A percentile compares a stretch with the other conserved stretches of the same genome.
Conservation (phyloP, 1,284 basidiomycete genomes). For the Termitomyces sp. region DNA sequence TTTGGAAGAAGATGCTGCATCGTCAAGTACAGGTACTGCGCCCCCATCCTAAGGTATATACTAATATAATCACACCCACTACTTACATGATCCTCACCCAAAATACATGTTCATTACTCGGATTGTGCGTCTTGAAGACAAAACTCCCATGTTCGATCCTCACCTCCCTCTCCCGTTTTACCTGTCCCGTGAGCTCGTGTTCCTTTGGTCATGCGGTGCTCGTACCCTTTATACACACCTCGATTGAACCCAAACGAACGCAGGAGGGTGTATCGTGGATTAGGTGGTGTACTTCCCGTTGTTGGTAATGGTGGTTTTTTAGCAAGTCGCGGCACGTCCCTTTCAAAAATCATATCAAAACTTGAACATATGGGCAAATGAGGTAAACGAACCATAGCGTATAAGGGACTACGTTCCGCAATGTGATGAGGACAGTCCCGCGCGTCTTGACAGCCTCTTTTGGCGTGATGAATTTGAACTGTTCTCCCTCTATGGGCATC, state of each 20-base stretch:
- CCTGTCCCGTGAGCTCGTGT: conserved; percentile 61
- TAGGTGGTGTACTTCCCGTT: conserved; percentile 40
- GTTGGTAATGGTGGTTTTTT: conserved; percentile 61
- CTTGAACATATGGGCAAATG: not conserved
- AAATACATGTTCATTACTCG: conserved; percentile 1
- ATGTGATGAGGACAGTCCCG: conserved; percentile 80
- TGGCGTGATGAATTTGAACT: conserved; percentile 15
- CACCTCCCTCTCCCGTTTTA: conserved; percentile 65
- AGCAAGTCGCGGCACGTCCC: conserved; percentile 77
- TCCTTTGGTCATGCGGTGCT: conserved; percentile 90
- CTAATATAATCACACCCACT: conserved; percentile 7
- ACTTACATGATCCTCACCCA: not conserved
- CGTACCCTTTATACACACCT: conserved; percentile 75
- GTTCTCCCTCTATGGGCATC: conserved; percentile 21
- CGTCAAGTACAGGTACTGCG: conserved; percentile 8
- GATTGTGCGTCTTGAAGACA: conserved; percentile 36
- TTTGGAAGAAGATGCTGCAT: conserved; percentile 48
- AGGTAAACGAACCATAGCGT: conserved; percentile 66
- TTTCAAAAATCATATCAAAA: conserved; percentile 26
- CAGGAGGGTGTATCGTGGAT: conserved; percentile 69
- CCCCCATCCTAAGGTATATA: conserved; percentile 15
- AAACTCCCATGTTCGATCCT: conserved; percentile 79
- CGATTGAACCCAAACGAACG: conserved; percentile 83
- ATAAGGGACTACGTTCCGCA: conserved; percentile 86
- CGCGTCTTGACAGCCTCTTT: conserved; percentile 25